Conservation (phyloP, 2,329 filamentous ascomycete genomes). For the Penicillium griseofulvum region DNA sequence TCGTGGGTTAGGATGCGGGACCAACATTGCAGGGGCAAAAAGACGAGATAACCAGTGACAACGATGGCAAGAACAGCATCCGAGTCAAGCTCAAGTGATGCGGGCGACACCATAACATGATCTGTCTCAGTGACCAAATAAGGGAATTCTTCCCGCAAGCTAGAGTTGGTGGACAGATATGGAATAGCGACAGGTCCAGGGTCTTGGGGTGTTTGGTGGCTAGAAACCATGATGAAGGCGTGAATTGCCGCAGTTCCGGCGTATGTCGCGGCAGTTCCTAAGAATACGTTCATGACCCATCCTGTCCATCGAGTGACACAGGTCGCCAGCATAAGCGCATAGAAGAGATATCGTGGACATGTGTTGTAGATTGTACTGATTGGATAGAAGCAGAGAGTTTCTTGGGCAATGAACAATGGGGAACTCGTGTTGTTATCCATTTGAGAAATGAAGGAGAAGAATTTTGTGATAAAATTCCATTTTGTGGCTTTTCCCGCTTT, state of each 20-base stretch:
- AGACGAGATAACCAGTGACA: conserved; percentile 35
- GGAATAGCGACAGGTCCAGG: conserved; percentile 26
- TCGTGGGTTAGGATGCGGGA: conserved; percentile 29
- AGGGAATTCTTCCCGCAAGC: conserved; percentile 17
- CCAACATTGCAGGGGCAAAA: conserved; percentile 35
- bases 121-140: conserved; percentile 21
- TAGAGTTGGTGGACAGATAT: conserved; percentile 16
- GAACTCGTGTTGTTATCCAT: background rate
- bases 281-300: conserved; percentile 33
- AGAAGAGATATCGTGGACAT: conserved; percentile 36
- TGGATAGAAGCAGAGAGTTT: conserved; percentile 32
- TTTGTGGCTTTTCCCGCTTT: background rate
- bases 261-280: conserved; percentile 34
- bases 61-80: conserved; percentile 36
- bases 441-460: background rate
- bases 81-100: conserved; percentile 30
- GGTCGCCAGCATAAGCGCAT: conserved; percentile 28
- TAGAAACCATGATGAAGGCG: conserved; percentile 32
- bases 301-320: conserved; percentile 32
- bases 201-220: conserved; percentile 2
- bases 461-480: too few species aligned
- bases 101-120: conserved; percentile 25
- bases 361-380: conserved; percentile 35
- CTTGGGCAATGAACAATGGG: conserved; percentile 30
- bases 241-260: conserved; percentile 34